Base-by-base conservation (phyloP, 495 filamentous ascomycete species). In the Penicillium soppii region DNA sequence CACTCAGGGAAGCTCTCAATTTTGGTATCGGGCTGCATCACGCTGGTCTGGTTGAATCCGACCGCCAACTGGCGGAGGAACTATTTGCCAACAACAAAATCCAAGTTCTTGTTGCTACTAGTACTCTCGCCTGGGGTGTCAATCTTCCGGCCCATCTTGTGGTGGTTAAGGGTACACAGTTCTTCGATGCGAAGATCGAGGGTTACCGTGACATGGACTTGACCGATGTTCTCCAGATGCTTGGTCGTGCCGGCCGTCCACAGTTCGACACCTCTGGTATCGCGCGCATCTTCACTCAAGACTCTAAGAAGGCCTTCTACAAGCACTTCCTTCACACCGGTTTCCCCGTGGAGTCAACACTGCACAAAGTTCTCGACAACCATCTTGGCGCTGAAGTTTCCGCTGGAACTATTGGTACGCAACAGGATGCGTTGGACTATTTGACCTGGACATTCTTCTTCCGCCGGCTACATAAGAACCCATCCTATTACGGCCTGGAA, bases 361-460 rank as follows among this genome's bases (percentile, higher is more conserved):
- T 99, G 16, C 94, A 99, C 73, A 96, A 94, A 19, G 94, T 96
- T 1, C 76, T 97, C 3, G 94, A 97, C 68, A 96, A 99, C 75
- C 94, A 99, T 76, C 77, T 99, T 63, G 90, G 90, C 48, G 94
- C 94, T 30, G 94, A 99, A 72, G 86, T 97, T 2, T 95, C 91
- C 2, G 89, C 94, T 13, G 91, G 89, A 44, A 97, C 95, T 9
- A 89, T 99, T 38, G 65, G 79, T 6, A 92, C 91, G 8, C 96
- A 97, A 66, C 95, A 99, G 65, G 94, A 99, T 70, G 92, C 95
- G 3, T 79, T 99, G 6, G 95, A 99, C 65, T 99, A 99, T 63
- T 72, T 99, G 29, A 97, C 95, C 0, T 99, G 94, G 94, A 99
- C 94, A 16, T 99, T 99, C 77, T 97, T 99, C 77, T 99, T 97